A percentile compares a stretch with the other conserved stretches of the same genome.
These are phyloP conservation scores for Eragrostis tef DNA, from an alignment of 202 grass and related monocot species.

Conservation along the genomic window DNA sequence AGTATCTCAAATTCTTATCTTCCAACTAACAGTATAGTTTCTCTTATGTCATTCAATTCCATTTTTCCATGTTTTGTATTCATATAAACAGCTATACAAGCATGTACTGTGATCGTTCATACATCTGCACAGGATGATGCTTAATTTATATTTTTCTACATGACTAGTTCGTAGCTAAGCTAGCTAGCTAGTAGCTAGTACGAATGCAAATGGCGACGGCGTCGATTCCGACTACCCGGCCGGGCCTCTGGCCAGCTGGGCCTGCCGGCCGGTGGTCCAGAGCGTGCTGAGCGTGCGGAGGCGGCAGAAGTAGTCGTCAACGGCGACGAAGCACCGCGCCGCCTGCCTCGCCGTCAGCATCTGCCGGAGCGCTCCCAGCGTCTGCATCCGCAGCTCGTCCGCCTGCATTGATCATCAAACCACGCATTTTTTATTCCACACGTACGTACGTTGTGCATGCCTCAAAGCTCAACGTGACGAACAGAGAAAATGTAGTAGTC, in stretches of 20 bases:
- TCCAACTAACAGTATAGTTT: background rate
- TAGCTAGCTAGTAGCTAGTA: background rate
- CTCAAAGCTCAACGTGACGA: background rate
- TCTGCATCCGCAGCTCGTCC: constrained; percentile 52
- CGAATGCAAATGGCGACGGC: background rate
- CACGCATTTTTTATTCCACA: too few species aligned
- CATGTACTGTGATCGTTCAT: background rate
- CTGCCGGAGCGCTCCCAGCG: constrained; percentile 49
- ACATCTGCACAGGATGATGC: background rate
- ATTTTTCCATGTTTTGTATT: background rate
- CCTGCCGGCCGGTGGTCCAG: constrained; percentile 41
- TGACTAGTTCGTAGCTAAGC: constrained; percentile 17
- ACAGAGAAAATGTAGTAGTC: background rate
- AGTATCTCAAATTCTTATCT: background rate
- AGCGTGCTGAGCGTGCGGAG: constrained; percentile 56
- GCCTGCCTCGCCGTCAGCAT: too few species aligned
- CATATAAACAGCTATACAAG: constrained; percentile 14
- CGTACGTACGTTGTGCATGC: too few species aligned
- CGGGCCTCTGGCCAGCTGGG: constrained; percentile 5
- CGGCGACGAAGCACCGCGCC: too few species aligned
- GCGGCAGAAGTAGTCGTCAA: constrained; percentile 55
- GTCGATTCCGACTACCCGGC: constrained; percentile 1
- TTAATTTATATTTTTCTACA: background rate
- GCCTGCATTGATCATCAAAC: constrained; percentile 38
- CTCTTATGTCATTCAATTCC: background rate